phyloP scores from a whole-genome alignment of 345 rosid species.

The Eucalyptus leucophloia region DNA sequence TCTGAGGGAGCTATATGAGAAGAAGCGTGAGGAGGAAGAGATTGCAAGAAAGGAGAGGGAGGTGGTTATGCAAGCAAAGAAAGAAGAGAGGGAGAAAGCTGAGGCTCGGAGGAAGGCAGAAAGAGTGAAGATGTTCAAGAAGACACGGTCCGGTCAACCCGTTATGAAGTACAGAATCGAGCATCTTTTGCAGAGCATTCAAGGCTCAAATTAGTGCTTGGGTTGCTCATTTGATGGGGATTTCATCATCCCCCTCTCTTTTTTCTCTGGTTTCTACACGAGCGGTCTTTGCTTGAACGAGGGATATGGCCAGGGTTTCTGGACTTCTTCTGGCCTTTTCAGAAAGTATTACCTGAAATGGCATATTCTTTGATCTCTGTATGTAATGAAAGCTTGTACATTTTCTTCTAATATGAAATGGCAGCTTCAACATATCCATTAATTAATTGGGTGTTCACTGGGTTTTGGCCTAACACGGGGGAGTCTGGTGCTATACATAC shows the following conservation, averaged over 20 bases:
- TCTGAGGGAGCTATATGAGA: slow-evolving; percentile 50
- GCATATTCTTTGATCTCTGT: neutral
- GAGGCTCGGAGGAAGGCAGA: slow-evolving; percentile 56
- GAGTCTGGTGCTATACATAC: neutral
- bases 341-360: neutral
- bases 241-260: neutral
- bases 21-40: slow-evolving; percentile 56
- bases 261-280: neutral
- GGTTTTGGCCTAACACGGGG: neutral
- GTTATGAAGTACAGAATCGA: slow-evolving; percentile 88
- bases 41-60: slow-evolving; percentile 58
- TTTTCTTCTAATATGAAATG: neutral
- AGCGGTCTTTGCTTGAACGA: neutral
- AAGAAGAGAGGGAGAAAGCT: slow-evolving; percentile 55
- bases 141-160: slow-evolving; percentile 72
- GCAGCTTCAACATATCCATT: neutral
- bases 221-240: neutral
- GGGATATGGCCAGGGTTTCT: neutral
- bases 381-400: neutral
- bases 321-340: neutral
- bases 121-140: slow-evolving; percentile 63
- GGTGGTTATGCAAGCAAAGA: slow-evolving; percentile 41
- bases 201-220: slow-evolving; percentile 16
- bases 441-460: neutral
- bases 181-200: slow-evolving; percentile 63